Evolutionary conservation across 441 rosid species (phyloP).

Genomic region (Pelargonium myrrhifolium): DNA sequence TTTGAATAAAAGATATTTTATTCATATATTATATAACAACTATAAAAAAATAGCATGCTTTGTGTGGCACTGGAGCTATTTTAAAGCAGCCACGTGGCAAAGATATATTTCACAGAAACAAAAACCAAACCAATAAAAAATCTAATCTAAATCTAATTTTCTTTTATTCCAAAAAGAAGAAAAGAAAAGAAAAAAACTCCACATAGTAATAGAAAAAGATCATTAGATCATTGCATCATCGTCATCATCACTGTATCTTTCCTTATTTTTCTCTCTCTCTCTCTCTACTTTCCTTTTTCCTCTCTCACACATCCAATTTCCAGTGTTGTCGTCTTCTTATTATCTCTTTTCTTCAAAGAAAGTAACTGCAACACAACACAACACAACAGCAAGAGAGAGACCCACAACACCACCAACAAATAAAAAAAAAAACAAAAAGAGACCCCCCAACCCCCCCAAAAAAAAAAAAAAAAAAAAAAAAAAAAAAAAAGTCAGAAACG

Average conservation of each 20-base stretch:
- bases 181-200: not conserved
- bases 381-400: not conserved
- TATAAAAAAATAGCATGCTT: too few species aligned
- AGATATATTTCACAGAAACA: too few species aligned
- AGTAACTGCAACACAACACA: slow-evolving; percentile 7
- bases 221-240: not conserved
- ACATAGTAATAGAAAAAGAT: not conserved
- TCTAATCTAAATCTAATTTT: not conserved
- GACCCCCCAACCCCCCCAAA: too few species aligned
- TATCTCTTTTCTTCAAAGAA: not conserved
- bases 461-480: too few species aligned
- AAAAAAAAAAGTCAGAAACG: too few species aligned
- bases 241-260: not conserved
- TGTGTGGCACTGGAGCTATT: too few species aligned
- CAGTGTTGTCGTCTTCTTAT: slow-evolving; percentile 1
- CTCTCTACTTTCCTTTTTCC: not conserved
- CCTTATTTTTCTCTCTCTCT: not conserved
- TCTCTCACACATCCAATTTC: not conserved
- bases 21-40: too few species aligned
- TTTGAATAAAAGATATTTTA: too few species aligned
- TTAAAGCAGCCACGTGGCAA: too few species aligned
- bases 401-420: too few species aligned
- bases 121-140: not conserved
- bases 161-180: too few species aligned
- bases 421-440: too few species aligned